Base-by-base conservation (phyloP, 2,329 filamentous ascomycete species). In the Cadophora gregata region DNA sequence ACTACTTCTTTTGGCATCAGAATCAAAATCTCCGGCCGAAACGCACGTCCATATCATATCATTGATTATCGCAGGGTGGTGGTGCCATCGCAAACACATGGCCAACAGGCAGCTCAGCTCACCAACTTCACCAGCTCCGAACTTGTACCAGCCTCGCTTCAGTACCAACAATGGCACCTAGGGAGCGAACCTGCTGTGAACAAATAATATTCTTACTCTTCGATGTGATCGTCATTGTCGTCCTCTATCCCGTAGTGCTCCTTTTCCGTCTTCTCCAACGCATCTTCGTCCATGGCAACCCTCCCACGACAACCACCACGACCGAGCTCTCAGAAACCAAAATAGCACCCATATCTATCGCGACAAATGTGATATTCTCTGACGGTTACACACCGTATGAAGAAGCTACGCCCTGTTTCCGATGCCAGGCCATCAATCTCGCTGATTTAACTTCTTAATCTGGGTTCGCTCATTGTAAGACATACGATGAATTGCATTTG, bases 381-480 rank as follows among this genome's bases (percentile, higher is more conserved):
- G 53, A 56, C 9, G 53, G 29, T 3, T 56, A 56, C 19, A 56
- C 53, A 1, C 53, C 53, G 8, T 56, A 56, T 10, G 53, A 56
- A 36, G 53, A 56, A 21, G 53, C 29, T 8, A 24, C 2, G 1
- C 53, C 53, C 0, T 56, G 53, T 56, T 36, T 6, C 10, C 53
- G 53, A 7, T 56, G 53, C n/a, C 29, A 24, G 9, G 29, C 19
- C 10, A 56, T 56, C 29, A 56, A 56, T n/a, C 53, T 56, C 31
- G 9, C 53, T 8, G 53, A 36, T 56, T 31, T 36, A 3, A 33
- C 16, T n/a, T 56, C 31, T 14, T 3, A 1, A 19, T 24, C 53
- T 24, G 53, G 53, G 24, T 56, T 14, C n/a, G 53, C 53, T 9
- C 53, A 56, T 36, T 56, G 53, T 21, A 36, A 36, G 31, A 36